phyloP scores from a whole-genome alignment of 2,329 filamentous ascomycete species.

The Botrytis sinoallii region DNA sequence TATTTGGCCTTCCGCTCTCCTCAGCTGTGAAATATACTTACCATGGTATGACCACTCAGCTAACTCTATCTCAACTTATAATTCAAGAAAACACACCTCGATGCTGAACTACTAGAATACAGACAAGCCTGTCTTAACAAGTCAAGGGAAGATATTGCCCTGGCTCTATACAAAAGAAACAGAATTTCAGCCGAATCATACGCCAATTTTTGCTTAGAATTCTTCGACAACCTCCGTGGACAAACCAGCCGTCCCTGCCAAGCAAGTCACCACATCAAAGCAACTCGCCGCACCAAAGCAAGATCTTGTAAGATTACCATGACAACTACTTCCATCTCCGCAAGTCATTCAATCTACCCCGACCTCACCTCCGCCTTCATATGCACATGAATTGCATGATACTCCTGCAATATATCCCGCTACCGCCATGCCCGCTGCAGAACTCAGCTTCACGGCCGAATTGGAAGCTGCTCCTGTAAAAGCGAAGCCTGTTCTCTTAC shows the following conservation, averaged over 20 bases:
- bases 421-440: accelerated
- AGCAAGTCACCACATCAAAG: background rate
- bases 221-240: background rate
- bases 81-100: background rate
- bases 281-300: background rate
- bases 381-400: background rate
- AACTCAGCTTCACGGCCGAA: background rate
- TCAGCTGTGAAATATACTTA: no score
- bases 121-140: background rate
- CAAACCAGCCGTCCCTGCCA: background rate
- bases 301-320: background rate
- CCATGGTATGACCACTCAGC: no score
- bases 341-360: background rate
- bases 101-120: background rate
- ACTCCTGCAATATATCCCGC: no score
- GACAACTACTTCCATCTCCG: background rate
- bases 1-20: background rate
- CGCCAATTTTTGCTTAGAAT: background rate
- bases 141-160: background rate
- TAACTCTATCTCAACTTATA: background rate
- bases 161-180: background rate
- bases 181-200: background rate
- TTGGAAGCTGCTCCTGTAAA: background rate
- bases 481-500: background rate
- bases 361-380: background rate